Conservation (phyloP, 2,329 filamentous ascomycete genomes). For the Hypoxylon sp. region DNA sequence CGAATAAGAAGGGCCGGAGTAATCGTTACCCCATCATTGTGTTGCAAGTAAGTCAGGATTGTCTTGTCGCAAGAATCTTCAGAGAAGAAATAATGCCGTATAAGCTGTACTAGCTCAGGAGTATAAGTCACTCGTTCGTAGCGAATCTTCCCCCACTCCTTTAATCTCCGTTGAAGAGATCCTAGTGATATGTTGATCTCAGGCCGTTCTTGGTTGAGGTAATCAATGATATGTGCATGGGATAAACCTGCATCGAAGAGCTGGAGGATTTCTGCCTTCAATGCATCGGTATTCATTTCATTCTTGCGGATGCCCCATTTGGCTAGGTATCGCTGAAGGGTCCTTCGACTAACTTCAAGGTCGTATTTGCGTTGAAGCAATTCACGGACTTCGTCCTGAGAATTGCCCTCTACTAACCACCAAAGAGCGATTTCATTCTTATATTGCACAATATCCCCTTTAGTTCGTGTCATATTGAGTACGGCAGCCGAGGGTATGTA, state of each 20-base stretch:
- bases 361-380: background rate
- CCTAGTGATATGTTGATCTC: background rate
- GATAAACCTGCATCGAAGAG: constrained; percentile 1
- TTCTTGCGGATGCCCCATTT: constrained; percentile 1
- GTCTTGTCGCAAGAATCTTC: background rate
- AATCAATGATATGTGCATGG: background rate
- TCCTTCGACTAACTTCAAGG: background rate
- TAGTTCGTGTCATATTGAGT: no score
- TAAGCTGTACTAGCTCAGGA: background rate
- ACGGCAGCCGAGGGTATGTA: background rate
- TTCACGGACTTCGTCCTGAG: background rate
- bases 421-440: no score
- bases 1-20: background rate
- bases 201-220: background rate
- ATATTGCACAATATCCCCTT: no score
- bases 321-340: background rate
- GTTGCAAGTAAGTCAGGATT: background rate
- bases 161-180: background rate
- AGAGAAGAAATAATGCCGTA: background rate
- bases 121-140: background rate
- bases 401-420: background rate
- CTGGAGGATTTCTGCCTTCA: background rate
- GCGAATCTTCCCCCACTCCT: background rate
- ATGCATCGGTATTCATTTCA: background rate
- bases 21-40: background rate